Evolutionary conservation across 2,329 filamentous ascomycete species (phyloP).

Genomic region (Alternaria viburni): DNA sequence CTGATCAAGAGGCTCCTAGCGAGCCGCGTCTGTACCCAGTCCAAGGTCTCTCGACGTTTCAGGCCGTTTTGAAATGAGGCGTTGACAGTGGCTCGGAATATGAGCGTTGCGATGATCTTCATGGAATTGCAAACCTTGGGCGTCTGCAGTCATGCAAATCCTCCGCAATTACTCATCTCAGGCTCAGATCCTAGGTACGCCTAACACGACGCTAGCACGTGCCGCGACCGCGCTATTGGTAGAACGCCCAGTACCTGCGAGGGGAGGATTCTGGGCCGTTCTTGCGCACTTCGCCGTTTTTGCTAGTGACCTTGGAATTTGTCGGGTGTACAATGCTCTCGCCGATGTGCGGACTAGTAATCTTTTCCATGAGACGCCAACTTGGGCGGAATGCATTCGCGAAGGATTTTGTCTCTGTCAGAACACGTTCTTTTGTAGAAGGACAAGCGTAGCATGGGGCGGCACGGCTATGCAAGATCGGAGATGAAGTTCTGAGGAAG

Average conservation of each 20-base stretch:
- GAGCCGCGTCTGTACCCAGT: not conserved
- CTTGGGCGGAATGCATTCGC: not conserved
- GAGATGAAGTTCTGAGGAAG: not conserved
- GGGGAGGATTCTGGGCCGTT: conserved; percentile 2
- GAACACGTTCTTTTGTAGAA: not conserved
- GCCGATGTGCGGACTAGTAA: not conserved
- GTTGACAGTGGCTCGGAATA: not conserved
- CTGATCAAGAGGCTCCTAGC: not conserved
- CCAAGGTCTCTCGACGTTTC: not conserved
- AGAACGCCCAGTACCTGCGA: conserved; percentile 1
- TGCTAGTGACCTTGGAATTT: not conserved
- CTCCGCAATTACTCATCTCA: conserved; percentile 8
- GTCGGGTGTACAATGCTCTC: not conserved
- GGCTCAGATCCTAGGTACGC: conserved; percentile 1
- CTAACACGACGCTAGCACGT: conserved; percentile 1
- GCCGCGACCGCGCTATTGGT: conserved; percentile 6
- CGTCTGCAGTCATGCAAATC: conserved; percentile 7
- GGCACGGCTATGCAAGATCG: not conserved
- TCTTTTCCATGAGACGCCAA: not conserved
- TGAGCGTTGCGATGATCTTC: not conserved
- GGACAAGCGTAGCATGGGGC: not conserved
- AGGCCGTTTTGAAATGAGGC: not conserved
- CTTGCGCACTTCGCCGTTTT: conserved; percentile 1
- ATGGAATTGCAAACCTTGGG: not conserved
- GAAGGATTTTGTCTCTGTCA: not conserved